Evolutionary conservation across 805 yeast genomes (phyloP), one percentile per base, ranked within the genome.

Genomic region (Ogataea methanolica): DNA sequence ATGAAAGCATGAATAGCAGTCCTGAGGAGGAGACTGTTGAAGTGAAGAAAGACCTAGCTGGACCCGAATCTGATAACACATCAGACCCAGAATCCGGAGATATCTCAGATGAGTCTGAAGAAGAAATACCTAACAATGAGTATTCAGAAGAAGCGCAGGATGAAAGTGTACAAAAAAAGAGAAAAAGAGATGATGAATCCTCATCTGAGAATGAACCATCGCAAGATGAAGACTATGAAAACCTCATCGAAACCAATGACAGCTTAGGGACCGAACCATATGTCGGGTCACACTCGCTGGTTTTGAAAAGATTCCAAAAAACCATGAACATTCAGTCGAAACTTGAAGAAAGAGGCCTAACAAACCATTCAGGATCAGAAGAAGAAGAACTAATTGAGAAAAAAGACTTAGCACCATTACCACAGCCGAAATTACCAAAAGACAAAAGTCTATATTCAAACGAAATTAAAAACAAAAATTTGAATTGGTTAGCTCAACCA

Each of bases 381-480:
- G 61, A 57, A 8, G 61, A 55, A 5, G 66, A 62, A n/a, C 60
- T 52, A 4, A 50, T 51, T 1, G 71, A 65, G 26, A 49, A 53
- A 19, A 74, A 68, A 57, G 74, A 68, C 40, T 63, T 92, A 37
- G 82, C 76, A 6, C 95, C 96, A 17, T 68, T 92, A 38, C 97
- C 98, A 1, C 96, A 89, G 63, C 96, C 96, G 0, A 81, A 70
- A 33, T 67, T 83, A 26, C 88, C 88, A 4, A 68, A 70, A 47
- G 85, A 82, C 55, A 62, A 63, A 39, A 63, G 61, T 44, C 62
- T 80, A 19, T 50, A 66, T 7, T 61, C 73, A 3, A 54, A 59
- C 16, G 58, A 61, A 16, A 45, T 60, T 35, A 56, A 60, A n/a
- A 65, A 69, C 36, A 59, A 66, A 38, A 74, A 71, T 49, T 58